A percentile compares a stretch with the other conserved stretches of the same genome.
Conservation (phyloP, 2,329 filamentous ascomycete species). For the Lasiodiplodia theobromae region DNA sequence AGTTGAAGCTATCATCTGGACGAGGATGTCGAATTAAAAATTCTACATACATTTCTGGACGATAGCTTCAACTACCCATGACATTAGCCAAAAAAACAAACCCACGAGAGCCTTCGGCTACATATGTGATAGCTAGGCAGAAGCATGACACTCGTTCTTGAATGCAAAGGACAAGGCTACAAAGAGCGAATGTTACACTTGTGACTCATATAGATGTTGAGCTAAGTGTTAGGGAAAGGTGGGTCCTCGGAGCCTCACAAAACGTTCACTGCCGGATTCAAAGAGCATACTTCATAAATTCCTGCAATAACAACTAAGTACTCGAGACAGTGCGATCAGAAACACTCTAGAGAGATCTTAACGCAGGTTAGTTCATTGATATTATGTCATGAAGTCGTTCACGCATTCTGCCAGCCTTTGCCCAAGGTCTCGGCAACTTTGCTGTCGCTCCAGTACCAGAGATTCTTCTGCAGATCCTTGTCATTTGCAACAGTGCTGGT, state of each 20-base stretch:
- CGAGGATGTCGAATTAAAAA: no score
- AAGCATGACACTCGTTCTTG: neutral
- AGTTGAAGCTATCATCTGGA: no score
- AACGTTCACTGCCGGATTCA: neutral
- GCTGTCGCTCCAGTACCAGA: conserved; percentile 45
- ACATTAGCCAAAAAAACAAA: no score
- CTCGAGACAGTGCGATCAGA: neutral
- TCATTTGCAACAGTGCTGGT: conserved; percentile 40
- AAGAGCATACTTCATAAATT: neutral
- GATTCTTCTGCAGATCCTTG: conserved; percentile 39
- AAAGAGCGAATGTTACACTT: neutral
- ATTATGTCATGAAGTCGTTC: neutral
- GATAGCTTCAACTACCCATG: no score
- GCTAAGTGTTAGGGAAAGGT: neutral
- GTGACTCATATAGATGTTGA: neutral
- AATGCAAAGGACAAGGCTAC: neutral
- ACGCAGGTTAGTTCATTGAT: neutral
- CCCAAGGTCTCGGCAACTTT: conserved; percentile 28
- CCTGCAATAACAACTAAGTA: neutral
- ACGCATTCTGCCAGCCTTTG: conserved; percentile 29
- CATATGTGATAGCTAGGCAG: neutral
- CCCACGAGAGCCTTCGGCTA: no score
- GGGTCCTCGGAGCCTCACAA: neutral
- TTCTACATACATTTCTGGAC: no score
- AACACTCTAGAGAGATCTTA: neutral